A percentile compares a stretch with the other conserved stretches of the same genome.
phyloP scores from a whole-genome alignment of 164 flowering plant genomes.

The Magnolia sinica region DNA sequence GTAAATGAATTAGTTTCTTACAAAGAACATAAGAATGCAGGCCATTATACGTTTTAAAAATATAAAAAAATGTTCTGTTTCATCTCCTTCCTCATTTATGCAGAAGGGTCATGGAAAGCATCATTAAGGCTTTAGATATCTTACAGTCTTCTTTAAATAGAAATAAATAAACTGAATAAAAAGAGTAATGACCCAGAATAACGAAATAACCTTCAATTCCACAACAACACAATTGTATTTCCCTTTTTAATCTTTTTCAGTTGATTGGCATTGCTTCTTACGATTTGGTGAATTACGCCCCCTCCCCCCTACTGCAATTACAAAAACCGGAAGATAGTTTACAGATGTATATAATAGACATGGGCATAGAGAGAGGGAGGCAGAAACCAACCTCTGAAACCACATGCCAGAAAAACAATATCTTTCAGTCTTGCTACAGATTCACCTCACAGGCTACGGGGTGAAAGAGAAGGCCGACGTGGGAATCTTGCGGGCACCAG shows the following conservation, averaged over 20 bases:
- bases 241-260: neutral
- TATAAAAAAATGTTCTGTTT: neutral
- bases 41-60: too few relatives aligned
- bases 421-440: neutral
- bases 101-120: neutral
- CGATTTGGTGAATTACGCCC: neutral
- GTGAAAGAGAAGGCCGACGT: conserved; percentile 27
- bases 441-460: conserved; percentile 9
- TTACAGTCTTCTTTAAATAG: neutral
- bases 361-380: neutral
- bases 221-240: neutral
- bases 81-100: neutral
- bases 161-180: neutral
- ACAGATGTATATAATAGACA: neutral
- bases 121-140: neutral
- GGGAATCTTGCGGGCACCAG: conserved; percentile 20
- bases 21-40: too few relatives aligned
- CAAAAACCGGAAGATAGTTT: neutral
- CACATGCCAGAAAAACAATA: neutral
- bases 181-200: neutral
- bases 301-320: neutral
- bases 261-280: neutral
- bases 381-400: neutral
- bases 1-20: too few relatives aligned
- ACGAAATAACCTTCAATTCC: neutral